phyloP scores from a whole-genome alignment of 106 monocot genomes.

The Cymbidium sinense region DNA sequence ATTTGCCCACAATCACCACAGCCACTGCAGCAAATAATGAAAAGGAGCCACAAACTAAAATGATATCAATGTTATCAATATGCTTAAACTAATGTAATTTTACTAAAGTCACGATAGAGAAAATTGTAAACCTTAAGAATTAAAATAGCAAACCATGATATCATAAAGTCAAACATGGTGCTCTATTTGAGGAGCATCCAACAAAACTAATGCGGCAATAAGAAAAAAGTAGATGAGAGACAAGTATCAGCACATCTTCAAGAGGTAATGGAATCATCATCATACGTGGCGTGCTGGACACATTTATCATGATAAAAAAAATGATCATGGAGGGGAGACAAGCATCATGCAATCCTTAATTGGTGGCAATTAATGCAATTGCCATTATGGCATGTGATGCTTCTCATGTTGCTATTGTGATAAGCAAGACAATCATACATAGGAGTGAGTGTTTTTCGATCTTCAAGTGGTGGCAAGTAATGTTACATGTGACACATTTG shows the following conservation, averaged over 20 bases:
- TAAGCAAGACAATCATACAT: neutral
- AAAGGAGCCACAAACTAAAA: too few species aligned
- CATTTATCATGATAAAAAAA: neutral
- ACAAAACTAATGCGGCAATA: neutral
- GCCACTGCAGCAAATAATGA: too few species aligned
- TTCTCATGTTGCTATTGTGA: neutral
- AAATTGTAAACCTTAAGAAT: too few species aligned
- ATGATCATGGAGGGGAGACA: neutral
- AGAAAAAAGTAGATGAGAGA: neutral
- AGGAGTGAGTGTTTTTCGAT: neutral
- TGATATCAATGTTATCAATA: too few species aligned
- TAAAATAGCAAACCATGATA: too few species aligned
- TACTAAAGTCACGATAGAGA: too few species aligned
- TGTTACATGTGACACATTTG: neutral
- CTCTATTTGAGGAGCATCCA: neutral
- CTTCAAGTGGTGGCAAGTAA: neutral
- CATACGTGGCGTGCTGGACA: neutral
- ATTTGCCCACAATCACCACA: too few species aligned
- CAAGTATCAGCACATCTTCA: neutral
- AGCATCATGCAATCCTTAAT: neutral
- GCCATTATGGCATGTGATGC: neutral
- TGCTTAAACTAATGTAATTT: too few species aligned
- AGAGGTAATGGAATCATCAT: neutral
- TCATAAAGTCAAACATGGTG: too few species aligned
- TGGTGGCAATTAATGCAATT: neutral